Conservation (phyloP, 805 yeast species). For the Spathaspora gorwiae region DNA sequence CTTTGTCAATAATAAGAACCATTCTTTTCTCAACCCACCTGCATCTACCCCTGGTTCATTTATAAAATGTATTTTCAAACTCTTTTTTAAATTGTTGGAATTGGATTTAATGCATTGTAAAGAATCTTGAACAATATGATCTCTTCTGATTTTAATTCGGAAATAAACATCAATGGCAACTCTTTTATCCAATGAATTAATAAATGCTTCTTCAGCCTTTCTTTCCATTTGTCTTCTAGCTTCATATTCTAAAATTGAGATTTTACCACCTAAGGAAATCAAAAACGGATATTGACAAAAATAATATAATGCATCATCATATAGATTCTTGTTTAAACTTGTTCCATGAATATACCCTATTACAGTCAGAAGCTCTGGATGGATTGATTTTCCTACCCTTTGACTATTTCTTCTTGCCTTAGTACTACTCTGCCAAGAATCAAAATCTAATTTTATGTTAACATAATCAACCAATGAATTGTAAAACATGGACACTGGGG, state of each 20-base stretch:
- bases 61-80: slow-evolving; percentile 71
- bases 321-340: slow-evolving; percentile 15
- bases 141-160: slow-evolving; percentile 64
- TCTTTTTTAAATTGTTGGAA: slow-evolving; percentile 61
- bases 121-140: slow-evolving; percentile 68
- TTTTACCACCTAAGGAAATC: slow-evolving; percentile 76
- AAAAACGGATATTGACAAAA: slow-evolving; percentile 85
- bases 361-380: slow-evolving; percentile 36
- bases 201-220: slow-evolving; percentile 85
- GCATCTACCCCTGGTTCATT: slow-evolving; percentile 94
- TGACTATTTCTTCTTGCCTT: slow-evolving; percentile 7
- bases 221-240: slow-evolving; percentile 77
- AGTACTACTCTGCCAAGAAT: slow-evolving; percentile 63
- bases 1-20: slow-evolving; percentile 76
- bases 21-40: slow-evolving; percentile 90
- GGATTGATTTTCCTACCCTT: slow-evolving; percentile 2
- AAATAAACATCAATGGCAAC: slow-evolving; percentile 64
- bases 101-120: slow-evolving; percentile 55
- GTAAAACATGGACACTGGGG: slow-evolving; percentile 52
- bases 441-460: slow-evolving; percentile 75
- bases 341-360: slow-evolving; percentile 48
- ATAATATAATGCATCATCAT: slow-evolving; percentile 38
- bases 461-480: slow-evolving; percentile 79
- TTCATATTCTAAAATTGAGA: slow-evolving; percentile 75
- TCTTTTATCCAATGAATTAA: slow-evolving; percentile 63